These are phyloP conservation scores for Melastoma candidum DNA, from an alignment of 441 rosid genomes.

Conservation along the genomic window DNA sequence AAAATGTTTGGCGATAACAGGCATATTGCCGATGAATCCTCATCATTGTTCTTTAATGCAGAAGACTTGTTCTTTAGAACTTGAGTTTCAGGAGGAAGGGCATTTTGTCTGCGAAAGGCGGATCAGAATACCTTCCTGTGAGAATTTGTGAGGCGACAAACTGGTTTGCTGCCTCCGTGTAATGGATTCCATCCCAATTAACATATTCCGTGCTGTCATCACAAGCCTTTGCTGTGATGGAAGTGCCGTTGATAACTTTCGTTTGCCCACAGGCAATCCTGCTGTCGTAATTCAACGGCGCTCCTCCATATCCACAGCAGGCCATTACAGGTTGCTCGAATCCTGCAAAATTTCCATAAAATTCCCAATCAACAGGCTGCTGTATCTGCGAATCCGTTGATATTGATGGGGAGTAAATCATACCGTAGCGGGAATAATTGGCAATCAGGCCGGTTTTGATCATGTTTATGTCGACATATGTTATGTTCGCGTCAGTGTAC, in stretches of 20 bases:
- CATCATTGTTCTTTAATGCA: too few species aligned
- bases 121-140: constrained; percentile 73
- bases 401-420: constrained; percentile 7
- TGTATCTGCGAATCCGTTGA: neutral
- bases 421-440: constrained; percentile 66
- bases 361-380: neutral
- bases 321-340: constrained; percentile 81
- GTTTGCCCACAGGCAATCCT: constrained; percentile 71
- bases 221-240: constrained; percentile 28
- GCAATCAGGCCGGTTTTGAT: constrained; percentile 63
- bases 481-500: constrained; percentile 49
- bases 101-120: constrained; percentile 25
- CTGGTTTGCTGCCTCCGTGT: constrained; percentile 65
- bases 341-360: constrained; percentile 34
- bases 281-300: constrained; percentile 69
- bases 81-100: too few species aligned
- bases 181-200: constrained; percentile 96
- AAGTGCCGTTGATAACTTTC: constrained; percentile 50
- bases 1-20: too few species aligned
- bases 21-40: too few species aligned
- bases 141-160: constrained; percentile 65
- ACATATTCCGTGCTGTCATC: constrained; percentile 41
- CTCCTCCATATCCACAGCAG: constrained; percentile 87
- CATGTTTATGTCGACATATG: constrained; percentile 66
- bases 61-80: constrained; percentile 24